Base-by-base conservation (phyloP, 75 land plant genomes). In the Gnetum montanum region DNA sequence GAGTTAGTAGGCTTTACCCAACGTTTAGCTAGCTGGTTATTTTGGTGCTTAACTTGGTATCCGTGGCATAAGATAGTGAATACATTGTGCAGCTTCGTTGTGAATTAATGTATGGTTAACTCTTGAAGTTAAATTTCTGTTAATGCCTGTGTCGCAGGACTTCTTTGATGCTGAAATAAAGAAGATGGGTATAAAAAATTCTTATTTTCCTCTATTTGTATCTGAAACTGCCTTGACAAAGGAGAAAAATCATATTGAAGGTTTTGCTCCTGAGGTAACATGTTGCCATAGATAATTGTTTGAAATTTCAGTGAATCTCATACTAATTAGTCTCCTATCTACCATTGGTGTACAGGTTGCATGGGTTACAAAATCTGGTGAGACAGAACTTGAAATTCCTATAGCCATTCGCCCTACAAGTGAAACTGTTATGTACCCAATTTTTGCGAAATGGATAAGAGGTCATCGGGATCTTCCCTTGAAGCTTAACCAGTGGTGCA, bases 361-460 rank as follows among this genome's bases (percentile, higher is more conserved):
- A 22, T 95, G 99, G 99, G 99, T 95, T 28, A 95, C 99, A 41
- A 95, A 81, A 67, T 95, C 99, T 37, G 99, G 99, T 31, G 66
- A 86, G 23, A 69, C 92, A 18, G 83, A 83, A 4, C 68, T 95
- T 44, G 99, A 95, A 43, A 72, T 80, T 27, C 99, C 91, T 28
- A 90, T 95, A 46, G 99, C 99, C 4, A 90, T 95, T 43, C 87
- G 99, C 31, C 99, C 99, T 16, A 95, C 99, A 31, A 95, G 99
- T 74, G 99, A 95, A 57, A 95, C 99, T 27, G 99, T 95, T 16
- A 95, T 90, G 99, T 95, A 95, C 70, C 99, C 99, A 12, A 80
- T 80, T 60, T 95, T 72, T 61, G 73, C 99, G 4, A 95, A 95
- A 62, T 86, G 99, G 96, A 90, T 95, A 46, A 81, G 99, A 49